These are phyloP conservation scores for Phaeosphaeria sp. DNA, from an alignment of 2,329 filamentous ascomycete species.

Conservation along the genomic window DNA sequence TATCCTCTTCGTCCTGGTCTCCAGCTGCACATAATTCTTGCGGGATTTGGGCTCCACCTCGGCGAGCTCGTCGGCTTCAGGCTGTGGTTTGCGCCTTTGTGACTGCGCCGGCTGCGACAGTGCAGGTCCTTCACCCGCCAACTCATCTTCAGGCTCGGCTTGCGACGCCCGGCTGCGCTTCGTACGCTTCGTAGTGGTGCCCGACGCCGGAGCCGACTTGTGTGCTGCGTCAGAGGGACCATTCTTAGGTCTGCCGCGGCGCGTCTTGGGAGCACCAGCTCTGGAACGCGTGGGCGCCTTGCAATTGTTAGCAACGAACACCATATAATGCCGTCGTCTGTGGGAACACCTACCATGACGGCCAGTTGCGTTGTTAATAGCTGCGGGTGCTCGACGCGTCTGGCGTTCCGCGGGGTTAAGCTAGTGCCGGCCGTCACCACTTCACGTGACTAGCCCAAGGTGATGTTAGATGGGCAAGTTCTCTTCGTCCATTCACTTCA, in stretches of 20 bases:
- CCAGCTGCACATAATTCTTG: constrained; percentile 43
- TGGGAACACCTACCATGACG: constrained; percentile 37
- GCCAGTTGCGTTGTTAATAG: constrained; percentile 16
- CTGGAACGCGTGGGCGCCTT: constrained; percentile 34
- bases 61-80: constrained; percentile 26
- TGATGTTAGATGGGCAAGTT: too few species aligned
- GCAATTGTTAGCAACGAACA: constrained; percentile 14
- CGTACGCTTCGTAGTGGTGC: constrained; percentile 12
- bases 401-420: background rate
- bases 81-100: constrained; percentile 29
- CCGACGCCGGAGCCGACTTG: constrained; percentile 20
- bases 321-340: background rate
- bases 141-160: constrained; percentile 19
- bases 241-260: constrained; percentile 32
- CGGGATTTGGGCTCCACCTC: constrained; percentile 19
- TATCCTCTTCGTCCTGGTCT: constrained; percentile 44
- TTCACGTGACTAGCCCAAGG: constrained; percentile 1
- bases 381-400: too few species aligned
- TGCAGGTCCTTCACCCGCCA: constrained; percentile 5
- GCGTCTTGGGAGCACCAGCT: constrained; percentile 21
- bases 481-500: background rate
- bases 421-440: constrained; percentile 1
- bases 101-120: constrained; percentile 7
- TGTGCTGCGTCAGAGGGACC: constrained; percentile 21
- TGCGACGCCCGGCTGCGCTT: constrained; percentile 19